Base-by-base conservation (phyloP, 148 eudicot genomes). In the Spergularia bocconei region DNA sequence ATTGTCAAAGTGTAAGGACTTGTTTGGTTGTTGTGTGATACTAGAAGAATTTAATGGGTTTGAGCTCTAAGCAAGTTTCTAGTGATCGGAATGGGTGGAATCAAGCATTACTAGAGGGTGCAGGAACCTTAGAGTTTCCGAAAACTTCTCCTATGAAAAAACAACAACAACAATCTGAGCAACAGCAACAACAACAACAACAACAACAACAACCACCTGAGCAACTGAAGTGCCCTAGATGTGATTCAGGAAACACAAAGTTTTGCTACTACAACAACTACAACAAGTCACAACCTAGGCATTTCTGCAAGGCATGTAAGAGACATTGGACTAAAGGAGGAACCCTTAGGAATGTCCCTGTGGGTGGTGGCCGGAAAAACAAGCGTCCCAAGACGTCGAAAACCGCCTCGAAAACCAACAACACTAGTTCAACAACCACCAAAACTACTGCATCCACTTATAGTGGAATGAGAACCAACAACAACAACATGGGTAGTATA, bases 251-350 rank as follows among this genome's bases (percentile, higher is more conserved):
- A 12, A 89, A 93, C 84, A 93, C 98, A 11, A 93, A 93, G 74
- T 93, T 93, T 62, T 93, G 98, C 70, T 93, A 93, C 78, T 93
- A 91, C 88, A 93, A 93, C 85, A 93, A 93, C 69, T 91, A 93
- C 85, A 93, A 93, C 88, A 93, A 86, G 75, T 87, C 89, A 25
- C 98, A 93, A 76, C 98, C 98, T 17, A 87, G 98, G 66, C 88
- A 93, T 74, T 88, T 84, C 29, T 93, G 98, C 74, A 93, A 93
- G 82, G 85, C 92, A 29, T 93, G 98, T 69, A 93, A 93, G 86
- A 85, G 96, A 81, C 98, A 93, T 84, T 93, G 98, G 98, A 93
- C 98, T 63, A 89, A 93, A 83, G 98, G 97, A 52, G 98, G 98
- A 19, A 93, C 93, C 54, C 91, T 93, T n/a, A 84, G 98, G 0